phyloP scores from a whole-genome alignment of 495 filamentous ascomycete species.

The Alectoria sarmentosa region DNA sequence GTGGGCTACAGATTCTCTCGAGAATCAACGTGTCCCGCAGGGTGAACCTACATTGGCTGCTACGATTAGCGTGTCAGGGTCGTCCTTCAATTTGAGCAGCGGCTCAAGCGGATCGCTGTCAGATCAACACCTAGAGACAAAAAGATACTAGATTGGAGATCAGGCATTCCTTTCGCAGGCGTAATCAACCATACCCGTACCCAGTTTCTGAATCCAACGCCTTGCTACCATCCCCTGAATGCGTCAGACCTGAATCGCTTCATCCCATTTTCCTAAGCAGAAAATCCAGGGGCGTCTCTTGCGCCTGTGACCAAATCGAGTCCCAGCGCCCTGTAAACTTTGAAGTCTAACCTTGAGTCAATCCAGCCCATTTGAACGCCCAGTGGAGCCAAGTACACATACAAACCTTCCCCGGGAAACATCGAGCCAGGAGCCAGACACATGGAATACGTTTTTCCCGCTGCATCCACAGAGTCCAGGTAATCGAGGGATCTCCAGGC shows the following conservation, averaged over 20 bases:
- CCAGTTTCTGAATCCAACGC: neutral
- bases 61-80: neutral
- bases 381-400: neutral
- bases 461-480: neutral
- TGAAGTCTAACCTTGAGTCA: neutral
- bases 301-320: neutral
- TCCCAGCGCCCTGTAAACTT: neutral
- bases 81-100: neutral
- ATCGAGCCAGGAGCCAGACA: neutral
- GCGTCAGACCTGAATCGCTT: neutral
- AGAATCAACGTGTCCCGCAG: neutral
- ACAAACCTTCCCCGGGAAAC: neutral
- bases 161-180: neutral
- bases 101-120: too few species aligned
- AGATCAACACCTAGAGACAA: neutral
- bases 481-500: neutral
- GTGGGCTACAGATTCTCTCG: slow-evolving; percentile 8
- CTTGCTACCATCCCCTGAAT: neutral
- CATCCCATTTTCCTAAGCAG: neutral
- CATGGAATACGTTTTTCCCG: neutral
- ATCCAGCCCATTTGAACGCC: neutral
- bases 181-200: neutral
- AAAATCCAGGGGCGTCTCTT: neutral
- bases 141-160: neutral
- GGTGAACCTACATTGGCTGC: neutral